Evolutionary conservation across 768 basidiomycete genomes (phyloP).

Genomic region (Phaeotremella fagi): DNA sequence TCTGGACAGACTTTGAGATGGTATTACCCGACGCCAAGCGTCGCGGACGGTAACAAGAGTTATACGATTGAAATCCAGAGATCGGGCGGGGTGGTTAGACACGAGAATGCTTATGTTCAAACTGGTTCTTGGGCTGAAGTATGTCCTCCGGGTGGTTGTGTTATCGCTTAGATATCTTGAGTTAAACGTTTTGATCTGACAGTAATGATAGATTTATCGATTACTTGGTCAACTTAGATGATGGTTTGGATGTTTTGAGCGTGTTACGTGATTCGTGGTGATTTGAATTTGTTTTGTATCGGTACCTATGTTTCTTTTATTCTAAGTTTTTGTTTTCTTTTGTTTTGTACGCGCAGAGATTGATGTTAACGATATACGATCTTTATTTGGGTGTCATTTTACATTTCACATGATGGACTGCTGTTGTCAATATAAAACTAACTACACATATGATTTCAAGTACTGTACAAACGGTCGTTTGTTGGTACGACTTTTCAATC

Average conservation of each 20-base stretch:
- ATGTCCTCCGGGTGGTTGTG: constrained; percentile 32
- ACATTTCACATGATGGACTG: no score
- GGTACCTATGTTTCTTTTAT: no score
- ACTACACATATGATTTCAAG: no score
- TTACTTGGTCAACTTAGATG: no score
- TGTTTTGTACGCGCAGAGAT: not conserved
- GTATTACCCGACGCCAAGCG: constrained; percentile 51
- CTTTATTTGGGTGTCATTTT: no score
- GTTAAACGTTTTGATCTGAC: not conserved
- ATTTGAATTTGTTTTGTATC: no score
- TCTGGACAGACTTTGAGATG: constrained; percentile 56
- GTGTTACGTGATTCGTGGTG: no score
- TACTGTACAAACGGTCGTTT: no score
- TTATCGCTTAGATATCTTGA: constrained; percentile 11
- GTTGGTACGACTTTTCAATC: no score
- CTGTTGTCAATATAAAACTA: no score
- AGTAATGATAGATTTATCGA: not conserved
- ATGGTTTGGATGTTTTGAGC: not conserved
- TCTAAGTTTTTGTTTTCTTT: not conserved
- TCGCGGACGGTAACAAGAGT: constrained; percentile 26
- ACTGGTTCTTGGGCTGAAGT: constrained; percentile 37
- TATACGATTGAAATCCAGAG: constrained; percentile 53
- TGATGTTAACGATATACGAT: no score
- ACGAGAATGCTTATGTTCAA: constrained; percentile 19
- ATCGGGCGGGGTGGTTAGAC: constrained; percentile 51